Evolutionary conservation across 164 flowering plant genomes (phyloP).

Genomic region (Piper longum): DNA sequence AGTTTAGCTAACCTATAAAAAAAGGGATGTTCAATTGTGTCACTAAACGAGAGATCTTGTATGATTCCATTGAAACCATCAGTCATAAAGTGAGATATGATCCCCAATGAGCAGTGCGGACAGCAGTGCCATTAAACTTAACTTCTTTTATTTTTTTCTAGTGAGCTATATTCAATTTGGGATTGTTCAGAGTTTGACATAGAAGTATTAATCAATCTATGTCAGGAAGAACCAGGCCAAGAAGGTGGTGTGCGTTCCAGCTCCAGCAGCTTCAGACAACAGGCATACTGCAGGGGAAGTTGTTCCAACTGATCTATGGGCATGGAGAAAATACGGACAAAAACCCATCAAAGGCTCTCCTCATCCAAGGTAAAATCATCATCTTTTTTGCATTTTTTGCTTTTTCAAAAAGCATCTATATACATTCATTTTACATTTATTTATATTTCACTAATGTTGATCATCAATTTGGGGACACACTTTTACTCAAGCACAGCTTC

Average conservation of each 20-base stretch:
- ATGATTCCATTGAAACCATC: not conserved
- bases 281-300: conserved; percentile 65
- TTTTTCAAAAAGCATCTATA: too few species aligned
- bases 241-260: conserved; percentile 91
- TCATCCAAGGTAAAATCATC: conserved; percentile 60
- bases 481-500: too few species aligned
- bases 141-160: not conserved
- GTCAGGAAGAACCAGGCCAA: conserved; percentile 75
- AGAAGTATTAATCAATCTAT: not conserved
- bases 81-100: not conserved
- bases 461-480: too few species aligned
- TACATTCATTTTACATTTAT: not conserved
- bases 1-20: not conserved
- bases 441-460: too few species aligned
- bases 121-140: not conserved
- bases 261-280: conserved; percentile 66
- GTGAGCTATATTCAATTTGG: not conserved
- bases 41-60: not conserved
- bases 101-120: not conserved
- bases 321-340: conserved; percentile 97
- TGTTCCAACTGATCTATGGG: conserved; percentile 93
- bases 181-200: not conserved
- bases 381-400: not conserved
- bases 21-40: not conserved
- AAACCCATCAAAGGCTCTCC: conserved; percentile 98